Evolutionary conservation across 768 basidiomycete genomes (phyloP), one percentile per base, ranked within the genome.

Genomic region (Pulveroboletus sp.): DNA sequence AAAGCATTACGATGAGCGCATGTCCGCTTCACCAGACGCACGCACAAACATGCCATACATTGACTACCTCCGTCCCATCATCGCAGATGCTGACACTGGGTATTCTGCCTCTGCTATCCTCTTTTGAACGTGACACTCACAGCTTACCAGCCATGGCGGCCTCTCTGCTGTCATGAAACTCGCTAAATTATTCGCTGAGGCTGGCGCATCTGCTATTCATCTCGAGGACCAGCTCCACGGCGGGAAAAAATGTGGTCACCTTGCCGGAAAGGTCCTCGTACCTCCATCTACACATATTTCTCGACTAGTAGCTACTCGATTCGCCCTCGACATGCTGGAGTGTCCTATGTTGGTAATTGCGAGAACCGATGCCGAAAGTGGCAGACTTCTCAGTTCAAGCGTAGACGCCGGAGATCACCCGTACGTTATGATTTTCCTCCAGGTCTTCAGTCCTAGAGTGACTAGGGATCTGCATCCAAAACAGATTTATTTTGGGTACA

Each of bases 71-170:
- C 77, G 90, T 45, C 93, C 93, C 26, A 94, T 97, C 57, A 86
- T 97, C 56, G 93, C 93, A 11, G 93, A 96, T 64, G 93, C 84
- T 24, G 93, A 95, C 71, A 94, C 93, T 45, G 93, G 93, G 91
- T 91, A 59, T 61, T 75, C 66, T 47, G 18, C 39, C 52, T 35
- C 9, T 28, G 24, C 7, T 31, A 17, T 21, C 18, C 43, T 42
- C 21, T 43, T 31, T 39, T 5, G 18, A 7, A 26, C n/a, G n/a
- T 48, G 35, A 36, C 30, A 21, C 51, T 57, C 26, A 57, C 54
- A 54, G 13, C 38, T 30, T 30, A 24, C 30, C 47, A 94, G 93
- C 30, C 93, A 95, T 59, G 94, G 94, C 42, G 93, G 93, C 15
- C 75, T 86, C n/a, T 92, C 92, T 17, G 80, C 92, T 13, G 89